These are phyloP conservation scores for Nakataea oryzae DNA, from an alignment of 2,329 filamentous ascomycete genomes.

Conservation along the genomic window DNA sequence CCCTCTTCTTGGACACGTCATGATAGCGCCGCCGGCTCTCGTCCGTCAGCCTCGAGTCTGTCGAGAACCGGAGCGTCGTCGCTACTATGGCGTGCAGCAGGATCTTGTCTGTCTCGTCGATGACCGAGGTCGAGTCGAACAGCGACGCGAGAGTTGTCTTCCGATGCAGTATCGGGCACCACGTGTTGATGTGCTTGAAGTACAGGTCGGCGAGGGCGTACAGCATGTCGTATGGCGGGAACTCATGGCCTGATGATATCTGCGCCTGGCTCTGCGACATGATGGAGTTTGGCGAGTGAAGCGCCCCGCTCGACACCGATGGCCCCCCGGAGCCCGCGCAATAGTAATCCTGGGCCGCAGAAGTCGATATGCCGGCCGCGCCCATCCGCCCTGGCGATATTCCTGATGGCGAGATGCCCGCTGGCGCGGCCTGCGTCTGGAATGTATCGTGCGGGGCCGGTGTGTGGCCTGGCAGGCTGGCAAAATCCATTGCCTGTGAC, in stretches of 20 bases:
- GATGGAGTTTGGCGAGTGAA: conserved; percentile 23
- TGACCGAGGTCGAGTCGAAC: conserved; percentile 60
- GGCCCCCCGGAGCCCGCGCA: conserved; percentile 7
- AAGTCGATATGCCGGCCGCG: conserved; percentile 20
- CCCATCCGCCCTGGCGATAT: conserved; percentile 20
- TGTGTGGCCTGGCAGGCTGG: conserved; percentile 30
- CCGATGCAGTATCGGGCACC: conserved; percentile 85
- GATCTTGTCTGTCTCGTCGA: conserved; percentile 74
- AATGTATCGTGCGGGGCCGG: conserved; percentile 39
- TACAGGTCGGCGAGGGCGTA: conserved; percentile 67
- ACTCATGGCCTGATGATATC: conserved; percentile 48
- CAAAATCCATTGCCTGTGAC: conserved; percentile 38
- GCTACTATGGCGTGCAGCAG: conserved; percentile 83
- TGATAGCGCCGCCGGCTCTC: conserved; percentile 68
- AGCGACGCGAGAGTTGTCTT: conserved; percentile 71
- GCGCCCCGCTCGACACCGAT: background rate
- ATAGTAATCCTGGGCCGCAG: conserved; percentile 40
- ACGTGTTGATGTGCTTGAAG: conserved; percentile 71
- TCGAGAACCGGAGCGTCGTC: conserved; percentile 76
- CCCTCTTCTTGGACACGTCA: conserved; percentile 71
- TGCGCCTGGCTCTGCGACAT: conserved; percentile 37
- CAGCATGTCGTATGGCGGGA: conserved; percentile 65
- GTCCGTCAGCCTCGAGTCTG: conserved; percentile 62
- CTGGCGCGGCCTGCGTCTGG: conserved; percentile 25
- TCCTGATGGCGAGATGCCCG: background rate